Evolutionary conservation across 2,329 filamentous ascomycete species (phyloP).

Genomic region (Cladosporium oxysporum): DNA sequence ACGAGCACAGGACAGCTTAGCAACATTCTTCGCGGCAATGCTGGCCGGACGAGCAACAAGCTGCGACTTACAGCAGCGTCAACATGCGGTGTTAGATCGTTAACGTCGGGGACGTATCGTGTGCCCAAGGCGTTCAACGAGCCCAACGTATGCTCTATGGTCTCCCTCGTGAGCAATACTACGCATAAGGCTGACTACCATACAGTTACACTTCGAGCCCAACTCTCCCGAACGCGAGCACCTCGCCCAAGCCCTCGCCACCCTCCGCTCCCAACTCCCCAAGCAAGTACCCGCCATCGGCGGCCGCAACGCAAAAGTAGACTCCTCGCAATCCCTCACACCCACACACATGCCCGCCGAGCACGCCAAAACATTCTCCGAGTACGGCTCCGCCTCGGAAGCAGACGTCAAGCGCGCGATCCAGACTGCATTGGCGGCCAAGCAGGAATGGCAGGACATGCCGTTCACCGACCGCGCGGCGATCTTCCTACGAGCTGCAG

Average conservation of each 20-base stretch:
- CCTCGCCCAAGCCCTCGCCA: conserved; percentile 73
- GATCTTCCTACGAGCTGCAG: conserved; percentile 93
- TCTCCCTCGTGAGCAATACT: background rate
- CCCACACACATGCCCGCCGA: conserved; percentile 78
- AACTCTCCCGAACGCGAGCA: conserved; percentile 76
- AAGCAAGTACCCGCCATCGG: conserved; percentile 81
- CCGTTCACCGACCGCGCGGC: conserved; percentile 90
- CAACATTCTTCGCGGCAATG: conserved; percentile 11
- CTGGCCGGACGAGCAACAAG: conserved; percentile 7
- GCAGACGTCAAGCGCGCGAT: conserved; percentile 79
- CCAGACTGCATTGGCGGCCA: conserved; percentile 79
- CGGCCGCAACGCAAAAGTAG: conserved; percentile 61
- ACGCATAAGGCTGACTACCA: background rate
- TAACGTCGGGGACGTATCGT: conserved; percentile 16
- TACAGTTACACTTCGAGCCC: conserved; percentile 83
- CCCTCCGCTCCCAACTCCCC: conserved; percentile 67
- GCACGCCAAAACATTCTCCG: conserved; percentile 74
- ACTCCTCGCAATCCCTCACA: conserved; percentile 64
- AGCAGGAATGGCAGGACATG: conserved; percentile 79
- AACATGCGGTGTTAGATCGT: background rate
- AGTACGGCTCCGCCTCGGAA: conserved; percentile 77
- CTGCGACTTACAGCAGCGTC: background rate
- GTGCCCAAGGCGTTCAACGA: conserved; percentile 18
- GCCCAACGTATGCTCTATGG: background rate
- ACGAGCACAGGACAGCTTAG: conserved; percentile 6